These are phyloP conservation scores for Mallotus nudiflorus DNA, from an alignment of 345 rosid genomes.

Conservation along the genomic window DNA sequence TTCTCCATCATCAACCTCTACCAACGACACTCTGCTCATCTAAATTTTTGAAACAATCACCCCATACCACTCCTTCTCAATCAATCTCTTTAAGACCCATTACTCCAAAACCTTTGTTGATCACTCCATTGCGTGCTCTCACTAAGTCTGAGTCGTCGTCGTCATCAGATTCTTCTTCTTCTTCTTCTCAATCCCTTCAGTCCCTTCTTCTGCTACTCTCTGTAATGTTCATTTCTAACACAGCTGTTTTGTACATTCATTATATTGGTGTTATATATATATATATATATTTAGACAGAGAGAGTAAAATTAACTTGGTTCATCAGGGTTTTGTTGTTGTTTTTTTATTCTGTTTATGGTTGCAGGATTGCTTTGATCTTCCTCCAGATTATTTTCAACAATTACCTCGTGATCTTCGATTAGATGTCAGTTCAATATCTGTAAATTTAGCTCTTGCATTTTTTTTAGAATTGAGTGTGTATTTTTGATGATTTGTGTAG, in stretches of 20 bases:
- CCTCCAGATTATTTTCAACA: slow-evolving; percentile 69
- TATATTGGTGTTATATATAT: too few relatives aligned
- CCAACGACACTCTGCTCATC: slow-evolving; percentile 24
- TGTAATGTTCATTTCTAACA: slow-evolving; percentile 40
- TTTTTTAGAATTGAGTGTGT: not conserved
- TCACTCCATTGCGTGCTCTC: slow-evolving; percentile 46
- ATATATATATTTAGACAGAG: too few relatives aligned
- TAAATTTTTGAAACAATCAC: slow-evolving; percentile 29
- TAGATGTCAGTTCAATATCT: slow-evolving; percentile 53
- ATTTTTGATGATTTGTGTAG: slow-evolving; percentile 31
- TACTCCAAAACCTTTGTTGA: not conserved
- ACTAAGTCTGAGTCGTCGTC: slow-evolving; percentile 33
- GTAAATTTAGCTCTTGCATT: not conserved
- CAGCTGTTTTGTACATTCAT: too few relatives aligned
- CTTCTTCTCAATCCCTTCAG: slow-evolving; percentile 52
- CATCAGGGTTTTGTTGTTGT: not conserved
- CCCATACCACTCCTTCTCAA: slow-evolving; percentile 24
- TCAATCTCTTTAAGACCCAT: slow-evolving; percentile 30
- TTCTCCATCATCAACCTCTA: slow-evolving; percentile 44
- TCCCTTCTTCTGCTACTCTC: slow-evolving; percentile 62
- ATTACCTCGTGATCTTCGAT: slow-evolving; percentile 75
- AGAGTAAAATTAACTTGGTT: too few relatives aligned
- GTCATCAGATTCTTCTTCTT: slow-evolving; percentile 39
- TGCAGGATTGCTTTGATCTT: slow-evolving; percentile 87
- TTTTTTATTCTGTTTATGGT: not conserved